Conservation (phyloP, 1,284 basidiomycete genomes). For the Irpex lacteus region DNA sequence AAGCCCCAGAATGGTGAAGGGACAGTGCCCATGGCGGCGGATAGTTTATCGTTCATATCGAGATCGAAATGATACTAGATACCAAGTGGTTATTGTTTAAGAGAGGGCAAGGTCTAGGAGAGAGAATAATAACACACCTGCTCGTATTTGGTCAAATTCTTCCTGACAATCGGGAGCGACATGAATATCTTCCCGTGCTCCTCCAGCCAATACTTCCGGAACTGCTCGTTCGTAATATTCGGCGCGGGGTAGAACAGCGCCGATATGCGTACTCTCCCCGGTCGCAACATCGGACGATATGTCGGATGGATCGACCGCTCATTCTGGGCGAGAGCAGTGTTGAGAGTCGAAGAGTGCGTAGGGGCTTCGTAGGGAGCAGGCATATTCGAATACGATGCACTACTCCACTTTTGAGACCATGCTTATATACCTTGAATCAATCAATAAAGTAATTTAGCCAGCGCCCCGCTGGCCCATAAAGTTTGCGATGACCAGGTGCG, state of each 20-base stretch:
- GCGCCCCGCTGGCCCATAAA: too few relatives aligned
- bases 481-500: too few relatives aligned
- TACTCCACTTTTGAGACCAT: not conserved
- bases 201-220: slow-evolving; percentile 20
- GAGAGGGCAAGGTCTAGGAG: not conserved
- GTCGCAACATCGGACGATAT: slow-evolving; percentile 10
- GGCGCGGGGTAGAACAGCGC: slow-evolving; percentile 17
- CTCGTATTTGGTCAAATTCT: slow-evolving; percentile 23
- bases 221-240: slow-evolving; percentile 17
- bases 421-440: too few relatives aligned
- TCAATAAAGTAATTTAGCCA: too few relatives aligned
- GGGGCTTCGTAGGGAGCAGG: not conserved
- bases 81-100: not conserved
- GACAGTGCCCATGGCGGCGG: slow-evolving; percentile 15
- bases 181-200: slow-evolving; percentile 20
- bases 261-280: slow-evolving; percentile 18
- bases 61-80: slow-evolving; percentile 19
- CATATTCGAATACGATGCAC: not conserved
- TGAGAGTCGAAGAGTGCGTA: not conserved
- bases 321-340: not conserved
- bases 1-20: slow-evolving; percentile 16
- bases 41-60: slow-evolving; percentile 11
- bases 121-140: slow-evolving; percentile 15
- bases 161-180: slow-evolving; percentile 20
- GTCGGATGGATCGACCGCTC: not conserved